Percentiles rank a stretch among this genome's conserved stretches.
These are phyloP conservation scores for Polytrichum commune DNA, from an alignment of 225 moss, liverwort and hornwort species.

Conservation along the genomic window DNA sequence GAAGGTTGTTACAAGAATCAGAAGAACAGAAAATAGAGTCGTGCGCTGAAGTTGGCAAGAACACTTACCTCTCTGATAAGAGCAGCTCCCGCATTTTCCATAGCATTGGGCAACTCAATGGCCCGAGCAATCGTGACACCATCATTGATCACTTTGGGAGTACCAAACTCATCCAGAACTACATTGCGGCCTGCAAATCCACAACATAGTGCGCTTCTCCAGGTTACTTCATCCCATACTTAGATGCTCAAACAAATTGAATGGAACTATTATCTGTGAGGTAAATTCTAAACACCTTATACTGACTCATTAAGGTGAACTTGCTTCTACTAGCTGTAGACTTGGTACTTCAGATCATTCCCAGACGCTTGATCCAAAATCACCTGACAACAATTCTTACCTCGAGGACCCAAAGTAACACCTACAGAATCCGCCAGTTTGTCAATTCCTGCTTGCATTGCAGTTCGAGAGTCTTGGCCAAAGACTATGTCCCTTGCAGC, in stretches of 20 bases:
- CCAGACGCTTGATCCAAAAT: no score
- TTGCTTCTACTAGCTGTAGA: no score
- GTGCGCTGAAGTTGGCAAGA: no score
- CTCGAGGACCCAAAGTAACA: slow-evolving; percentile 84
- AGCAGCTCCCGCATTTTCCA: slow-evolving; percentile 88
- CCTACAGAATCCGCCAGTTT: slow-evolving; percentile 86
- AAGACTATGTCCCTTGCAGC: slow-evolving; percentile 69
- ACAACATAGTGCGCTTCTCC: slow-evolving; percentile 2
- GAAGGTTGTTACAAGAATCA: background rate
- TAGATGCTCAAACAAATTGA: no score
- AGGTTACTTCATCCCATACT: no score
- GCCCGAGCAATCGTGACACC: slow-evolving; percentile 93
- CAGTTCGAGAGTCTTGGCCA: slow-evolving; percentile 72
- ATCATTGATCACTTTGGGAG: slow-evolving; percentile 82
- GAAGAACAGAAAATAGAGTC: no score
- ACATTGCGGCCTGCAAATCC: slow-evolving; percentile 72
- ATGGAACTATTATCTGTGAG: no score
- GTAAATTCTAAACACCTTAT: no score
- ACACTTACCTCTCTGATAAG: slow-evolving; percentile 74
- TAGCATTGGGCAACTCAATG: slow-evolving; percentile 79
- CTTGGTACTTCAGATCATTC: no score
- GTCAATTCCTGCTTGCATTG: slow-evolving; percentile 82
- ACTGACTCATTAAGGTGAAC: no score
- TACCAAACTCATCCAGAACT: slow-evolving; percentile 84
- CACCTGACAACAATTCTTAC: slow-evolving; percentile 19